These are phyloP conservation scores for Umbellularia californica DNA, from an alignment of 164 flowering plant species.

Conservation along the genomic window DNA sequence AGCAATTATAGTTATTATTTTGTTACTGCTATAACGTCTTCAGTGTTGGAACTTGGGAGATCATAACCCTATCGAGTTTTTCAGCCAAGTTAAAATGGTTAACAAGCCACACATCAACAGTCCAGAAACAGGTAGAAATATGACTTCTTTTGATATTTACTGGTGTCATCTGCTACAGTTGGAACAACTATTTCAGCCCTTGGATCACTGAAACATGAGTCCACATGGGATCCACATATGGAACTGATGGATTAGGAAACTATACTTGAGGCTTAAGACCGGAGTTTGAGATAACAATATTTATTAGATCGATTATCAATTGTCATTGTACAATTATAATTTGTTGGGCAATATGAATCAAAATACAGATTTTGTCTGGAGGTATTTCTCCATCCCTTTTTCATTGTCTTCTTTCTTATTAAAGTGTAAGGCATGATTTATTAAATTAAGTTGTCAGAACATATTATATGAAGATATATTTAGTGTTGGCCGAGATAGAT, in stretches of 20 bases:
- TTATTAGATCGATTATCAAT: no score
- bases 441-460: no score
- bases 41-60: neutral
- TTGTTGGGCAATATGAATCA: neutral
- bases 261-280: neutral
- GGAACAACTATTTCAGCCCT: neutral
- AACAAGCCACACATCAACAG: neutral
- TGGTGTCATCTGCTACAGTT: no score
- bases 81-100: neutral
- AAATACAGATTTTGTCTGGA: neutral
- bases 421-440: no score
- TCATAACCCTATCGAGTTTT: neutral
- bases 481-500: no score
- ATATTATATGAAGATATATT: no score
- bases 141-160: neutral
- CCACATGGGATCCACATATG: neutral
- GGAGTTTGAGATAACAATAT: neutral
- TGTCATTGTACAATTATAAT: no score
- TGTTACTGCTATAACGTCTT: neutral
- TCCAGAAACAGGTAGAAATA: neutral
- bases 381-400: neutral
- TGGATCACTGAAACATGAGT: neutral
- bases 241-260: neutral
- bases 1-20: no score
- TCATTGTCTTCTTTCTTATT: neutral